These are phyloP conservation scores for Fusarium sambucinum DNA, from an alignment of 2,329 filamentous ascomycete genomes.

Conservation along the genomic window DNA sequence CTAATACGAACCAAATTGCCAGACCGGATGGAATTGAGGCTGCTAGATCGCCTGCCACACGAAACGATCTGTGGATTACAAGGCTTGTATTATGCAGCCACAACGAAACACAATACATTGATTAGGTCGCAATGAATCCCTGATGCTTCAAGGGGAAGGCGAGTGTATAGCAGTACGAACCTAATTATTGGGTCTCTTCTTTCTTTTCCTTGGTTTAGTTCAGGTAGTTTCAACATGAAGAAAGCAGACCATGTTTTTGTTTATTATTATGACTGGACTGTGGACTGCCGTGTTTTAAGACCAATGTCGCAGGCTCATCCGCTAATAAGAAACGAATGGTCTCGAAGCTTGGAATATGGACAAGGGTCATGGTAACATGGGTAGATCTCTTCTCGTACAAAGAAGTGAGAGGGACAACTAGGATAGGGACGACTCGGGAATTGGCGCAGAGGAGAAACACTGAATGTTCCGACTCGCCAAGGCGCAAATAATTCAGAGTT, in stretches of 20 bases:
- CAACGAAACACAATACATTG: constrained; percentile 18
- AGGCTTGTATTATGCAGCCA: constrained; percentile 19
- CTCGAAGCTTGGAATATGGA: constrained; percentile 8
- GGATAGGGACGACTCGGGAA: constrained; percentile 14
- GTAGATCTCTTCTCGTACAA: constrained; percentile 6
- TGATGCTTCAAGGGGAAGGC: constrained; percentile 20
- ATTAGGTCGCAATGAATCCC: constrained; percentile 37
- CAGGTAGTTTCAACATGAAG: background rate
- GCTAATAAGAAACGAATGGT: constrained; percentile 27
- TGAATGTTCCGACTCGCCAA: constrained; percentile 20
- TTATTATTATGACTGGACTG: constrained; percentile 10
- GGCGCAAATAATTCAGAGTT: background rate
- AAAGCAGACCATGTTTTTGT: background rate
- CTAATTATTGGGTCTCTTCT: background rate
- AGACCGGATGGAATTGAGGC: constrained; percentile 41
- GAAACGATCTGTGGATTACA: constrained; percentile 36
- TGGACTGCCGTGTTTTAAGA: constrained; percentile 41
- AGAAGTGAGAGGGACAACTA: background rate
- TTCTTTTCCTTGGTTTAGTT: background rate
- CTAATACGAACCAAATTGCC: constrained; percentile 4
- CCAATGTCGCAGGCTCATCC: constrained; percentile 38
- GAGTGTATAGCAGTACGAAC: background rate
- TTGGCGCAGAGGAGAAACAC: constrained; percentile 25
- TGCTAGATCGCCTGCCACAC: constrained; percentile 38
- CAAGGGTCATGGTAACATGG: constrained; percentile 3